Conservation (phyloP, 148 eudicot species). For the Diospyros lotus region DNA sequence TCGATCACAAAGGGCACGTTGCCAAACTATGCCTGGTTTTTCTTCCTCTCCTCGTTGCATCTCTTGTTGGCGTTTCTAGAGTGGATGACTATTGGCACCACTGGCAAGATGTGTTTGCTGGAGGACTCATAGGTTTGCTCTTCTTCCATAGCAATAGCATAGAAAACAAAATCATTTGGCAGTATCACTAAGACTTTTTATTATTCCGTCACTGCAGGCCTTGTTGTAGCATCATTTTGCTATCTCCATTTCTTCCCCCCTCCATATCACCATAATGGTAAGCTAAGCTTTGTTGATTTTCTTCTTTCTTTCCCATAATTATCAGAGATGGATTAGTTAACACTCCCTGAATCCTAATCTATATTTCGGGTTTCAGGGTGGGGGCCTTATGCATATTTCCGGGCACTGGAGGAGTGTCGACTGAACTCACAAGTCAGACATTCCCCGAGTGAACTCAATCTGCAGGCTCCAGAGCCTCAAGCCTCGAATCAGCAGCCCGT, state of each 20-base stretch:
- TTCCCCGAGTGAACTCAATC: neutral
- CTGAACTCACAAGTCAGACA: neutral
- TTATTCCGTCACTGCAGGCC: slow-evolving; percentile 34
- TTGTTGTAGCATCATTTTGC: slow-evolving; percentile 55
- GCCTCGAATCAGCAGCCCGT: neutral
- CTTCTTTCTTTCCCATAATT: neutral
- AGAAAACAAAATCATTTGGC: neutral
- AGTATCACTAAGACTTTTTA: neutral
- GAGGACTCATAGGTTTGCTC: slow-evolving; percentile 60
- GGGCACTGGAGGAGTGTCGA: slow-evolving; percentile 19
- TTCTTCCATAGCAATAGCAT: neutral
- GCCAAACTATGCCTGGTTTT: slow-evolving; percentile 70
- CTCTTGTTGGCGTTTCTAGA: slow-evolving; percentile 79
- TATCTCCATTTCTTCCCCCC: slow-evolving; percentile 87
- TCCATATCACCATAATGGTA: slow-evolving; percentile 57
- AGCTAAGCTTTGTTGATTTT: slow-evolving; percentile 14
- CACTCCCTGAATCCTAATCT: neutral
- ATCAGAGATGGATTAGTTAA: neutral
- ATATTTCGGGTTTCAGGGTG: slow-evolving; percentile 20
- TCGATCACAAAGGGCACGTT: slow-evolving; percentile 67
- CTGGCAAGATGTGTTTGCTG: slow-evolving; percentile 87
- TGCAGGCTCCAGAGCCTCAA: slow-evolving; percentile 7
- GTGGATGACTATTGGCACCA: slow-evolving; percentile 98
- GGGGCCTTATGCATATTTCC: slow-evolving; percentile 34
- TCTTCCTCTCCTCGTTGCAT: slow-evolving; percentile 60